Percentiles rank a stretch among this genome's conserved stretches.
These are phyloP conservation scores for Leishmania mexicana DNA, from an alignment of 208 protist genomes.

Conservation along the genomic window DNA sequence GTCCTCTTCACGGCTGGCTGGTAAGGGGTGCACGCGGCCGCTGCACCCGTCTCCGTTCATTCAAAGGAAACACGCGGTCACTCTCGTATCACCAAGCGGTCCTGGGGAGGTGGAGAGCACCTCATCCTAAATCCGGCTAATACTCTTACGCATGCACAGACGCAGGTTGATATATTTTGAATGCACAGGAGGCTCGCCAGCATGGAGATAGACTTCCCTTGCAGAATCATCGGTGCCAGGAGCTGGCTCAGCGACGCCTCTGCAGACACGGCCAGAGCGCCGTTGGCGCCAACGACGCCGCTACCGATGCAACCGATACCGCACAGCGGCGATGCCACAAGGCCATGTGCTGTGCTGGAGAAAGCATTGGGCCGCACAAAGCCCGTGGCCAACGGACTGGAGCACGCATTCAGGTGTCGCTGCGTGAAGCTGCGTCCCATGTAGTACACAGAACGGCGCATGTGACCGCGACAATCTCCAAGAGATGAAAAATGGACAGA, in stretches of 20 bases:
- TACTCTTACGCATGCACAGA: conserved; percentile 90
- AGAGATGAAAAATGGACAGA: neutral
- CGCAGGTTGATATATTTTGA: conserved; percentile 89
- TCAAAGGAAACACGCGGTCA: neutral
- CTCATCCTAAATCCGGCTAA: conserved; percentile 46
- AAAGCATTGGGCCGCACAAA: conserved; percentile 74
- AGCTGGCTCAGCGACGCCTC: conserved; percentile 53
- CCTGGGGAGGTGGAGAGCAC: neutral
- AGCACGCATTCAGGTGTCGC: conserved; percentile 81
- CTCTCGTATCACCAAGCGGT: neutral
- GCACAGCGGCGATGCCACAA: conserved; percentile 50
- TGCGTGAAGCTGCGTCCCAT: conserved; percentile 83
- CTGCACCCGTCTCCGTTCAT: too few relatives aligned
- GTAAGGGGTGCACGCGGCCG: neutral
- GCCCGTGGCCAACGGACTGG: conserved; percentile 78
- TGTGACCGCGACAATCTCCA: conserved; percentile 9
- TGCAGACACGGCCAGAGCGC: conserved; percentile 23
- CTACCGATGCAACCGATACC: conserved; percentile 33
- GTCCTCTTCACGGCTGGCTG: neutral
- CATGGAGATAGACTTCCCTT: conserved; percentile 40
- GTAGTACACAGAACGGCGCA: conserved; percentile 82
- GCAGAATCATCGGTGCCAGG: conserved; percentile 51
- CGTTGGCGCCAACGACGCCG: conserved; percentile 14
- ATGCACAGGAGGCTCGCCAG: conserved; percentile 59
- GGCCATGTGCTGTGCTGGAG: conserved; percentile 40